Base-by-base conservation (phyloP, 169 alveolate genomes). In the Plasmodium relictum region DNA sequence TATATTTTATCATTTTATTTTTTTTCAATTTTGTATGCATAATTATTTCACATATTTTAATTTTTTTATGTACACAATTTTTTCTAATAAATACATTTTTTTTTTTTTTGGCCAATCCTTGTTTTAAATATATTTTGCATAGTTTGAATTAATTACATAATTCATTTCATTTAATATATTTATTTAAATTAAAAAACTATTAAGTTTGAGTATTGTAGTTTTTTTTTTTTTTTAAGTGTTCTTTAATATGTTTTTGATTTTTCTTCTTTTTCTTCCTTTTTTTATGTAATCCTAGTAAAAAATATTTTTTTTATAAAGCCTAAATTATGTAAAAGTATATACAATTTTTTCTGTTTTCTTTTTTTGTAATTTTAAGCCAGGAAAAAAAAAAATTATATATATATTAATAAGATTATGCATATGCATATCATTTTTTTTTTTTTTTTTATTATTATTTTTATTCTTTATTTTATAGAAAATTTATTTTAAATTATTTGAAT, bases 181-280 rank as follows among this genome's bases (percentile, higher is more conserved):
- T 20, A 69, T n/a, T 69, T 31, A 31, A 31, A 31, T 31, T 31
- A 20, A 69, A 69, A 69, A 41, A 69, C 41, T 69, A 69, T 69
- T 69, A 69, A 69, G 76, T 69, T 69, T 69, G 62, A 14, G 41
- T 39, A 12, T 66, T 66, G 74, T 69, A 31, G 39, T 69, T 69
- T 44, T 69, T 37, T 69, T 41, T 66, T 62, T 16, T 69, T 69
- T 69, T 69, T 41, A 69, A 69, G 63, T 42, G 10, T 59, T 44
- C 45, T 69, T 69, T 69, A 69, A 69, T 14, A 69, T 52, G 44
- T 41, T 69, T n/a, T 56, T 69, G 39, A 39, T 56, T 69, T 69
- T 14, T 9, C 5, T 10, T 48, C 5, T 48, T 48, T 14, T 48
- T 9, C 6, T 48, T 48, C 5, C 6, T 48, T 14, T 10, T 14